Conservation (phyloP, 169 alveolate genomes). For the Cryptosporidium tyzzeri region DNA sequence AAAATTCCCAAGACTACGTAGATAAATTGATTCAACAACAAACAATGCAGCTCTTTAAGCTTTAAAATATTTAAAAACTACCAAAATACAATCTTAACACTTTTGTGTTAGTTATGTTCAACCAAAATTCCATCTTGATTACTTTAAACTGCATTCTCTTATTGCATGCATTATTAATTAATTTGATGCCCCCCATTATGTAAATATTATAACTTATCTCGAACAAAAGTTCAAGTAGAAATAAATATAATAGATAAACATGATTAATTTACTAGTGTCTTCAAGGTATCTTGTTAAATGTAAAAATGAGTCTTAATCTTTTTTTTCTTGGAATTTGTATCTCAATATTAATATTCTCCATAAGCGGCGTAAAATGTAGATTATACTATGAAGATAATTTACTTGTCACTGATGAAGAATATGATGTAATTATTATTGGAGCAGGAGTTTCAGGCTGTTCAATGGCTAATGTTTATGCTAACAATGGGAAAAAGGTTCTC, state of each 20-base stretch:
- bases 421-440: conserved; percentile 70
- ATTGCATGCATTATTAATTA: background rate
- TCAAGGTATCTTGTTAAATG: background rate
- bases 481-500: conserved; percentile 62
- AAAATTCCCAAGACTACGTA: conserved; percentile 28
- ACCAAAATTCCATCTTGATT: background rate
- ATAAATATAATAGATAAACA: background rate
- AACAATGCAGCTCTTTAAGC: conserved; percentile 38
- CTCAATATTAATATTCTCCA: background rate
- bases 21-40: conserved; percentile 59
- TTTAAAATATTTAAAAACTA: background rate
- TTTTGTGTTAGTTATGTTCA: background rate
- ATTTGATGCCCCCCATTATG: background rate
- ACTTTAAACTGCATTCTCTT: background rate
- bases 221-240: background rate
- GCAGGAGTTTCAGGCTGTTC: conserved; percentile 75
- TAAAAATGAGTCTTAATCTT: background rate
- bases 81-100: background rate
- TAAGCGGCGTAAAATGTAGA: conserved; percentile 9
- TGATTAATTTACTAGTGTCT: background rate
- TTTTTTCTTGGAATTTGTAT: background rate
- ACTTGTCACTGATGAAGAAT: conserved; percentile 35
- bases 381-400: conserved; percentile 13
- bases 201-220: background rate
- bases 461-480: conserved; percentile 74